A percentile compares a stretch with the other conserved stretches of the same genome.
These are phyloP conservation scores for Porphyrellus sp. DNA, from an alignment of 1,284 basidiomycete species.

Conservation along the genomic window DNA sequence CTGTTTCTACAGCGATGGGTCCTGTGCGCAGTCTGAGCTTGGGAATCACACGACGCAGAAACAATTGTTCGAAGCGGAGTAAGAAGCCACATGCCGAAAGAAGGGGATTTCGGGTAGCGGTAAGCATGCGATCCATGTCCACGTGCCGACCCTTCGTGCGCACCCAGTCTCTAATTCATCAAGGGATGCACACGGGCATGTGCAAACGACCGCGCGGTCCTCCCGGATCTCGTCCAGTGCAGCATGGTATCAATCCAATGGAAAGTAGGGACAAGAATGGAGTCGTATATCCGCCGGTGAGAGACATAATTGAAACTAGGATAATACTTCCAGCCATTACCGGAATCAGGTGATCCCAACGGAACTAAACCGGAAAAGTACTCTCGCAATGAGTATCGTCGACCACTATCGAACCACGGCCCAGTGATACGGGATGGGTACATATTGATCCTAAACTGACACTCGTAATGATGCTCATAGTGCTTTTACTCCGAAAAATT, in stretches of 20 bases:
- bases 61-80: neutral
- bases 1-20: neutral
- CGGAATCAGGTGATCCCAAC: too few relatives aligned
- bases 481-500: neutral
- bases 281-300: neutral
- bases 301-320: neutral
- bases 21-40: neutral
- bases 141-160: conserved; percentile 2
- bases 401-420: neutral
- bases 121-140: conserved; percentile 2
- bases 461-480: neutral
- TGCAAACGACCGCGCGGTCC: neutral
- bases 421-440: neutral
- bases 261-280: neutral
- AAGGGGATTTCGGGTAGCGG: neutral
- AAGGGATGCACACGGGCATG: neutral
- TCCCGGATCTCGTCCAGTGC: conserved; percentile 1
- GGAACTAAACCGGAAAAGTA: neutral
- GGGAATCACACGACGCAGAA: neutral
- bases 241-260: neutral
- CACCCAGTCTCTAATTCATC: neutral
- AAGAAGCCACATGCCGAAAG: neutral
- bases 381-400: neutral
- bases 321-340: too few relatives aligned
- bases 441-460: neutral